Percentiles rank a stretch among this genome's conserved stretches.
Conservation (phyloP, 306 rosid species). For the Fragaria nilgerrensis region DNA sequence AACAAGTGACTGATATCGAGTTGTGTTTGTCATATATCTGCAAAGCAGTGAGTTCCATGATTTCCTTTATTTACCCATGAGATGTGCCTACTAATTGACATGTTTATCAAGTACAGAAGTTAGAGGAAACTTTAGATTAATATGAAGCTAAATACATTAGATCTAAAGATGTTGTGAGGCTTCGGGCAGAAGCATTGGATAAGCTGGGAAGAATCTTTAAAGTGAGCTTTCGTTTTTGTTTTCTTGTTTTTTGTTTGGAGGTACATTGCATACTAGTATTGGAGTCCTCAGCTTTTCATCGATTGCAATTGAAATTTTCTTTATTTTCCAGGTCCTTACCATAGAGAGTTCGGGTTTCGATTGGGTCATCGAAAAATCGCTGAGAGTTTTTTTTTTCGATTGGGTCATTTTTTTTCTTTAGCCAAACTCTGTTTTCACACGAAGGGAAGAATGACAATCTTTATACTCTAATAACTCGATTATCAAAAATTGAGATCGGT, state of each 20-base stretch:
- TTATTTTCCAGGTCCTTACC: constrained; percentile 55
- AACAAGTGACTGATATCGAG: constrained; percentile 60
- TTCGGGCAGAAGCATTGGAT: constrained; percentile 65
- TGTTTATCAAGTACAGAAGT: neutral
- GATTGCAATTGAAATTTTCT: neutral
- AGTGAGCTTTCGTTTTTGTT: constrained; percentile 35
- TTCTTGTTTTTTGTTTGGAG: neutral
- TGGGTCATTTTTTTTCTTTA: no score
- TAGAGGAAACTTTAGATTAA: neutral
- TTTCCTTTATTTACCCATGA: constrained; percentile 18
- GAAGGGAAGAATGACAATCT: no score
- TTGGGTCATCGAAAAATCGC: no score
- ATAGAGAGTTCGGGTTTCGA: constrained; percentile 34
- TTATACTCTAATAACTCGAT: no score
- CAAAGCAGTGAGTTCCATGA: constrained; percentile 58
- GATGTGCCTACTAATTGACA: neutral
- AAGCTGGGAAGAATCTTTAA: constrained; percentile 71
- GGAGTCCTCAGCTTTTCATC: neutral
- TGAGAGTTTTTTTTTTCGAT: no score
- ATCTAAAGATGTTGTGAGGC: constrained; percentile 58
- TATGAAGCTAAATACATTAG: neutral
- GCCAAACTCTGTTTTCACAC: no score
- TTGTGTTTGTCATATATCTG: constrained; percentile 71
- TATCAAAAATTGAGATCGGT: no score
- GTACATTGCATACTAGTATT: neutral